A percentile compares a stretch with the other conserved stretches of the same genome.
phyloP scores from a whole-genome alignment of 192 early-diverging fungal species.

The Gigaspora rosea region DNA sequence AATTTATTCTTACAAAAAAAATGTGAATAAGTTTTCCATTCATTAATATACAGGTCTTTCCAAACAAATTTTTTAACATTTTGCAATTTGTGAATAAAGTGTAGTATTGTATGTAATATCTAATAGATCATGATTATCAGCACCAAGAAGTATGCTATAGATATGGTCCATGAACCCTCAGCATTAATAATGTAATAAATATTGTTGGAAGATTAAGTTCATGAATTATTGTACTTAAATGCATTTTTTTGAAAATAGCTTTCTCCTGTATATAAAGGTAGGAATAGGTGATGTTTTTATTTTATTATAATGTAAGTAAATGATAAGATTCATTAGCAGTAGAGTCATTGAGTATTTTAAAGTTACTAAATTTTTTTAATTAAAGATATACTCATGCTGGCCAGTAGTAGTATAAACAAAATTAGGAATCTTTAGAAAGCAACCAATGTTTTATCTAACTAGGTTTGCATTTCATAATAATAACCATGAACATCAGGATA shows the following conservation, averaged over 20 bases:
- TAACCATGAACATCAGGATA: no score
- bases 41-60: background rate
- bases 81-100: slow-evolving; percentile 11
- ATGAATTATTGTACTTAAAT: slow-evolving; percentile 6
- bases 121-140: no score
- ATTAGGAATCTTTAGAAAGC: background rate
- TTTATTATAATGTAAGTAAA: background rate
- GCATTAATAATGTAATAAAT: slow-evolving; percentile 17
- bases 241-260: slow-evolving; percentile 1
- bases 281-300: background rate
- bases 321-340: background rate
- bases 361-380: background rate
- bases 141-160: no score
- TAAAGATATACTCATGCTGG: slow-evolving; percentile 1
- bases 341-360: background rate
- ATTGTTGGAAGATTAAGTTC: background rate
- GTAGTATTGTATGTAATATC: background rate
- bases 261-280: slow-evolving; percentile 16
- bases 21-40: background rate
- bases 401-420: background rate
- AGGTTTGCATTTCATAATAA: no score
- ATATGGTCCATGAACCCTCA: background rate
- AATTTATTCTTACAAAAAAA: slow-evolving; percentile 15
- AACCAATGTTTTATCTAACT: background rate
- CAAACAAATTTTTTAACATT: background rate